Percentiles rank a stretch among this genome's conserved stretches.
Conservation (phyloP, 148 eudicot species). For the Linanthus parryae region DNA sequence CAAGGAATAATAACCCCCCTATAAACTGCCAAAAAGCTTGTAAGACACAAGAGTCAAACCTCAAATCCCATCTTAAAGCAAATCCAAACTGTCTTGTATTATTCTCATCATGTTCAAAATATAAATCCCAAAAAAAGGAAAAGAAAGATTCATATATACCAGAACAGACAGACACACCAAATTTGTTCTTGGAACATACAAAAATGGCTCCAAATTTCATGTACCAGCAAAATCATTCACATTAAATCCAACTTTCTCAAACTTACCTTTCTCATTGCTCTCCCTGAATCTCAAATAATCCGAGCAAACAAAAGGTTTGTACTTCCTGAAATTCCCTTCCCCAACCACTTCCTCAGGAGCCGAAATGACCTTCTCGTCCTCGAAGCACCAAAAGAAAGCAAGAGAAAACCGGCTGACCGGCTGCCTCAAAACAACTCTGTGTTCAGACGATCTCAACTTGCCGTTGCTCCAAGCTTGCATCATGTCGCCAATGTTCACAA, state of each 20-base stretch:
- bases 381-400: conserved; percentile 87
- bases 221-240: conserved; percentile 68
- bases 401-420: conserved; percentile 46
- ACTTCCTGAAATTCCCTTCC: conserved; percentile 40
- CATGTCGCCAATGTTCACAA: conserved; percentile 72
- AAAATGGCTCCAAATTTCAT: too few relatives aligned
- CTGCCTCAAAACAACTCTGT: conserved; percentile 51
- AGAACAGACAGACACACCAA: neutral
- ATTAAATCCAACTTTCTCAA: conserved; percentile 61
- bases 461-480: conserved; percentile 84
- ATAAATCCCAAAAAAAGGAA: neutral
- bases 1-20: neutral
- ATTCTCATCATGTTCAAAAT: neutral
- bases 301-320: conserved; percentile 50
- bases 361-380: conserved; percentile 60
- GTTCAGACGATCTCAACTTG: conserved; percentile 55
- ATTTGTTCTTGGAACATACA: too few relatives aligned
- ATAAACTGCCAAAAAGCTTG: conserved; percentile 1
- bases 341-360: conserved; percentile 83
- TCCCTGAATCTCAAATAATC: conserved; percentile 63
- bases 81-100: conserved; percentile 1
- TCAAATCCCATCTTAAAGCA: neutral
- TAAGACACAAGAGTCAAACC: conserved; percentile 1
- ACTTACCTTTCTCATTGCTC: conserved; percentile 55
- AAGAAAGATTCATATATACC: too few relatives aligned